Base-by-base conservation (phyloP, 805 yeast genomes). In the Kuraishia piskuri region DNA sequence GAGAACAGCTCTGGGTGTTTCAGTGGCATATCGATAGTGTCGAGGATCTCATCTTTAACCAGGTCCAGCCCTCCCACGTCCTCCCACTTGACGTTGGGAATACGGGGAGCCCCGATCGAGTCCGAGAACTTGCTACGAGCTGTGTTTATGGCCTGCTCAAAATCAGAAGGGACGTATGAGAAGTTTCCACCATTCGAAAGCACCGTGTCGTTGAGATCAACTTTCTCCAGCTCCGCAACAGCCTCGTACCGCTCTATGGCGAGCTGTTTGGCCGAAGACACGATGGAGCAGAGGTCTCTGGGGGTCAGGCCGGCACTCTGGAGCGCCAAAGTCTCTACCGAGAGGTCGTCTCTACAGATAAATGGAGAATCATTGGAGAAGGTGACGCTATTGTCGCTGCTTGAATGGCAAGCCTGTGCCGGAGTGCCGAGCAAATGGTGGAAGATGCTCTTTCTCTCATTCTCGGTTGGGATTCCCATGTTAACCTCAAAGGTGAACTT, bases 291-390 rank as follows among this genome's bases (percentile, higher is more conserved):
- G 49, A 92, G 72, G 65, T 94, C 97, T 21, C 86, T 74, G 1
- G 97, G 96, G 0, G 94, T 87, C 53, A 92, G 73, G 21, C 98
- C 98, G 2, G 98, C 98, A 55, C 96, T 87, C 61, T 90, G 96
- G 50, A 87, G 69, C 0, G 97, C 86, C 26, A 94, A 70, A 0
- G 80, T 68, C 1, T 74, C 68, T 5, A 78, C 60, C 2, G 82
- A 76, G 3, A 90, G 79, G 59, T 86, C 84, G 14, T 71, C 68
- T 19, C 79, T 53, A 55, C n/a, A 36, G 54, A 20, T 20, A 21
- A 50, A 50, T 12, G 24, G 17, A 50, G 20, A 17, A 7, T 22
- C 31, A 17, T 17, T 47, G 40, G 40, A 10, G 17, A 3, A 6
- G 17, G 8, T 3, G 14, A 8, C 17, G 3, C 17, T 31, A 31